Conservation (phyloP, 106 monocot species). For the Narthecium ossifragum region DNA sequence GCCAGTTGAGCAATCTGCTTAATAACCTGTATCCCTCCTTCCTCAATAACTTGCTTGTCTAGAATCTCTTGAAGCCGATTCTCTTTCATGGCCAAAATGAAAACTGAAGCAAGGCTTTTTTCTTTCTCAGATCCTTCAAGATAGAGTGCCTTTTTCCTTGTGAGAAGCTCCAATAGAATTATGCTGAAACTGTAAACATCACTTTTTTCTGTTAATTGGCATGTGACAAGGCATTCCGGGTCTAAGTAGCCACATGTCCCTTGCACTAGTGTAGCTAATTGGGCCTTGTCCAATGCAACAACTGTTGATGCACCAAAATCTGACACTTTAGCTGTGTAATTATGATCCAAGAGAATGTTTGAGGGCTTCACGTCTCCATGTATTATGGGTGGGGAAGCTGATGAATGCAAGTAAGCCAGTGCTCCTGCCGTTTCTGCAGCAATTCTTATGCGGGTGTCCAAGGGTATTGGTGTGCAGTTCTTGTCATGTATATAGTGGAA, state of each 20-base stretch:
- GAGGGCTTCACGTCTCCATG: constrained; percentile 29
- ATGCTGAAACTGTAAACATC: constrained; percentile 37
- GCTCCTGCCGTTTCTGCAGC: constrained; percentile 24
- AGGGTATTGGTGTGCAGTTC: not conserved
- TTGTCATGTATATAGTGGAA: not conserved
- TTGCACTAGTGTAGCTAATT: constrained; percentile 20
- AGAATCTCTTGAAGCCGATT: not conserved
- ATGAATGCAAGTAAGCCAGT: constrained; percentile 31
- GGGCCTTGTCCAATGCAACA: constrained; percentile 11
- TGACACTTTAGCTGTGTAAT: constrained; percentile 23
- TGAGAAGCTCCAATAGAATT: constrained; percentile 23
- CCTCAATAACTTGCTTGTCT: not conserved
- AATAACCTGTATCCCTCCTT: not conserved
- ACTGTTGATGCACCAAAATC: constrained; percentile 27
- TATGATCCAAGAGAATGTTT: constrained; percentile 29
- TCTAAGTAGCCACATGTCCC: constrained; percentile 31
- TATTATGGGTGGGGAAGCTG: constrained; percentile 20
- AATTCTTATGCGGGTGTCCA: constrained; percentile 15
- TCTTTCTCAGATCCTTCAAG: constrained; percentile 6
- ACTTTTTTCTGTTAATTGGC: constrained; percentile 21
- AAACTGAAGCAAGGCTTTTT: not conserved
- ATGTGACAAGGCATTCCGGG: constrained; percentile 21
- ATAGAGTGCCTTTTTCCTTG: constrained; percentile 3
- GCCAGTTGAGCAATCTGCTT: constrained; percentile 6
- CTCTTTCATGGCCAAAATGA: not conserved